Evolutionary conservation across 148 eudicot species (phyloP), one percentile per base, ranked within the genome.

Genomic region (Camellia japonica): DNA sequence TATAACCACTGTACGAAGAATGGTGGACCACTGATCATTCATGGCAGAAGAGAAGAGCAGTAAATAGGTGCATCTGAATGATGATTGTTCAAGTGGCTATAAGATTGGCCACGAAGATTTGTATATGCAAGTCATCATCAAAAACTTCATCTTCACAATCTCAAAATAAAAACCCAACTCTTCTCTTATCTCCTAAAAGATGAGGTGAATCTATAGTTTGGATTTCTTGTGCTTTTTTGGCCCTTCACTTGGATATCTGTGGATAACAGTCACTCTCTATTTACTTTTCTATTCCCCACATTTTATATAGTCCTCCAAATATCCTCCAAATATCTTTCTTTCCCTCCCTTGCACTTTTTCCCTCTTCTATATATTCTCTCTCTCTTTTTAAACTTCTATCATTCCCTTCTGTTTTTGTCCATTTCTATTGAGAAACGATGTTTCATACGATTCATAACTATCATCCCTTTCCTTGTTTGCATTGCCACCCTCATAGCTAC

Each of bases 201-300:
- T 91, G 93, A 91, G 89, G 90, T 86, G 86, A 87, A 88, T 87
- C 91, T 83, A 78, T 84, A 64, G 55, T 86, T 90, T 89, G 93
- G 97, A 91, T 91, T 90, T 76, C 92, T 83, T 69, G 83, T 80
- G 89, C 87, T 83, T 78, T 93, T 90, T 91, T 88, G 92, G 93
- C 97, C 95, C 88, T 91, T 90, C 95, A 72, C 93, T 91, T 80
- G 46, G 97, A 93, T 93, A 87, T 87, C 86, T 86, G 14, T 81
- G 90, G 92, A 93, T 90, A 93, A 85, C 90, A 66, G 41, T 67
- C 81, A 12, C 70, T 42, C 79, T 67, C 79, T 63, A 73, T 80
- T 63, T 66, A 20, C 61, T 42, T 56, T 54, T 4, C 18, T 68
- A 51, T 63, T 52, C 7, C 4, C 20, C 56, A 47, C n/a, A 59